Base-by-base conservation (phyloP, 2,329 filamentous ascomycete genomes). In the Lachnellula hyalina region DNA sequence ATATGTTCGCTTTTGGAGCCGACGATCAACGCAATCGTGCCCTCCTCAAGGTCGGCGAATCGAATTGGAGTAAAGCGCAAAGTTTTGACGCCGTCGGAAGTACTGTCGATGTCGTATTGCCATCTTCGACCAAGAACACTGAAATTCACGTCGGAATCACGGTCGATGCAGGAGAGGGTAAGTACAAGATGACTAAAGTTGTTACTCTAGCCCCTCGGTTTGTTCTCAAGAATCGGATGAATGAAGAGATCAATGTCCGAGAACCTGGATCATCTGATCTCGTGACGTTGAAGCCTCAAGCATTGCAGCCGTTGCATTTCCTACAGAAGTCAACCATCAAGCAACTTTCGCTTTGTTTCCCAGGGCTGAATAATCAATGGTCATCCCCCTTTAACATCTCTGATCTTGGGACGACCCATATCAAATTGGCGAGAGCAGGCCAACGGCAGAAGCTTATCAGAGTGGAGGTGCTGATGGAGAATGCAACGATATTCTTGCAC, bases 81-180 rank as follows among this genome's bases (percentile, higher is more conserved):
- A 96, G 90, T 79, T 96, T 99, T 65, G 95, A 99, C 68, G 94
- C 94, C 19, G 94, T 99, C 61, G 94, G 94, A 34, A 97, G 93
- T 66, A 91, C 87, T 0, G 87, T 90, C 15, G 92, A 96, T 64
- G 89, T 96, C 36, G 82, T 94, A 35, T 78, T 99, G 35, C 87
- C 88, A 49, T 90, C 91, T 0, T 74, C 81, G 2, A 81, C 80
- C 42, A 77, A 81, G 59, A 80, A 78, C 54, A 86, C 86, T 2
- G 94, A 99, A 70, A 92, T 97, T 66, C 91, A 97, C 65, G 80
- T 95, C 6, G 94, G 94, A 47, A 84, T 99, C 48, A 93, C 87
- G 1, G 86, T 99, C 32, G 84, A 89, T 55, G 87, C 95, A 55
- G 94, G 94, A 11, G 88, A 96, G 66, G 94, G 94, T 65, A 99